Base-by-base conservation (phyloP, 1,284 basidiomycete genomes). In the Malassezia caprae region DNA sequence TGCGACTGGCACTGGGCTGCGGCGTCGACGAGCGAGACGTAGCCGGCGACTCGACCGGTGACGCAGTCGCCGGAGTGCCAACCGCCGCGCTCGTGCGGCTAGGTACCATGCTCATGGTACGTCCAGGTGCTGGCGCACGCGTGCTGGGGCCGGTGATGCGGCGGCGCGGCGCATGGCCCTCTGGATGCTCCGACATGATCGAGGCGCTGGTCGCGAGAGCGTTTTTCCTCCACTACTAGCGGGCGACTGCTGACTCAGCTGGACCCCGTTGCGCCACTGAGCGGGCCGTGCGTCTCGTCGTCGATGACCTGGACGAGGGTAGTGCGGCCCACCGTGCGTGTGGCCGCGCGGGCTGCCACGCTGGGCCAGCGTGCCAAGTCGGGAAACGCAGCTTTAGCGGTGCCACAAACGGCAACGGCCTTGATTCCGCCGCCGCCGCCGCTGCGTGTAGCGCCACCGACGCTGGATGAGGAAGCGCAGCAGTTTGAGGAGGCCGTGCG, bases 401-500 rank as follows among this genome's bases (percentile, higher is more conserved):
- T 8, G n/a, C 34, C 34, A 3, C n/a, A 3, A 17, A 35, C 79
- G 58, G 78, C 77, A 40, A 82, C 76, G 3, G 76, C 76, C 31
- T 76, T 78, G 41, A 81, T 79, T 26, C 75, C 78, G 1, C 76
- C 75, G 32, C 77, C 78, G 79, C 15, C 72, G n/a, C 66, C 76
- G 7, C 77, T 89, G 35, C 81, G 83, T 4, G 76, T 87, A 21
- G 77, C 81, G 55, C 81, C 83, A 0, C 87, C 84, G 1, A 79
- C 84, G 4, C 68, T 78, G 0, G 78, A 81, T 27, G 80, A 83
- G 54, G 88, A 91, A 75, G 72, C 79, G 4, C 78, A 79, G n/a
- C 78, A 81, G 50, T 86, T 89, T 72, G 77, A 82, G 15, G 78
- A 79, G 15, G 82, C 85, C 8, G 80, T 83, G 24, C 76, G 79